These are phyloP conservation scores for Phytopythium helicoides DNA, from an alignment of 352 stramenopile genomes.

Conservation along the genomic window DNA sequence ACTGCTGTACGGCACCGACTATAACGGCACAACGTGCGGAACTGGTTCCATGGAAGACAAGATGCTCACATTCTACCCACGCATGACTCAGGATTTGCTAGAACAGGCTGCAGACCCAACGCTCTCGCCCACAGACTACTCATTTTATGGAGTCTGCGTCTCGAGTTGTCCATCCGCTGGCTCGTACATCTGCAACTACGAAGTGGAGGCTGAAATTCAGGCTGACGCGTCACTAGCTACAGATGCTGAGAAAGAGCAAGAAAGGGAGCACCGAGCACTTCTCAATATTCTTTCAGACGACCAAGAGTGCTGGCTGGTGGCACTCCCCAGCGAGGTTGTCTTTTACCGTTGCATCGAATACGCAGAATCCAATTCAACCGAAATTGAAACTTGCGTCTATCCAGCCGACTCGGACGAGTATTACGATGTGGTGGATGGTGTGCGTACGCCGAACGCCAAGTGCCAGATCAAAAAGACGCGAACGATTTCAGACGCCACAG, in stretches of 20 bases:
- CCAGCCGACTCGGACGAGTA: conserved; percentile 65
- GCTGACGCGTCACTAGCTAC: conserved; percentile 34
- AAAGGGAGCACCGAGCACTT: conserved; percentile 39
- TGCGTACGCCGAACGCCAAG: conserved; percentile 52
- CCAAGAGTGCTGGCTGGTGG: conserved; percentile 63
- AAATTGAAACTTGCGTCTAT: conserved; percentile 65
- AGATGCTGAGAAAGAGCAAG: conserved; percentile 35
- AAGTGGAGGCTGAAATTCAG: conserved; percentile 55
- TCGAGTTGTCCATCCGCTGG: conserved; percentile 34
- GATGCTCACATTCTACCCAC: conserved; percentile 68
- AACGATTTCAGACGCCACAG: conserved; percentile 48
- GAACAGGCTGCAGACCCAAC: conserved; percentile 49
- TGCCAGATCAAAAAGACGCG: conserved; percentile 75
- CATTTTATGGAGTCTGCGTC: conserved; percentile 78
- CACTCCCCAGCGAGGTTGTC: conserved; percentile 55
- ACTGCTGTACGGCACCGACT: conserved; percentile 70
- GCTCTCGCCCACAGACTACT: conserved; percentile 42
- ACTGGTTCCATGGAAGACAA: conserved; percentile 26
- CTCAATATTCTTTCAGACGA: conserved; percentile 24
- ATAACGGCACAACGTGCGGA: conserved; percentile 74
- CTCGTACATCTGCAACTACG: conserved; percentile 76
- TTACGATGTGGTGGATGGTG: conserved; percentile 51
- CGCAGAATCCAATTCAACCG: conserved; percentile 54
- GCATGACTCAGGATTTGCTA: conserved; percentile 72
- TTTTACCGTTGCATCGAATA: conserved; percentile 82